Base-by-base conservation (phyloP, 2,329 filamentous ascomycete species). In the Catunica adiposa region DNA sequence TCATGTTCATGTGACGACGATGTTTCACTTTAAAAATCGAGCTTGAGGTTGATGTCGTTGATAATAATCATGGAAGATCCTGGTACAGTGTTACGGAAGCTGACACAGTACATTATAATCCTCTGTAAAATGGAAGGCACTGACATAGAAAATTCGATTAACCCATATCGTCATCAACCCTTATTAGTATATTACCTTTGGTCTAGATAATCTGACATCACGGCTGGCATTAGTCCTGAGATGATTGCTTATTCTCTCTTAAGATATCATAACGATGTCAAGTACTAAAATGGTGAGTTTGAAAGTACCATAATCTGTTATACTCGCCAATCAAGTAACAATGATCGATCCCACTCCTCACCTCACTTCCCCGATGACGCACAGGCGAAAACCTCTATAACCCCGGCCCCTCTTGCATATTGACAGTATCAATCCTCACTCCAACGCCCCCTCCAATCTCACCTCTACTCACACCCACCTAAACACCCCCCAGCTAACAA, bases 371-470 rank as follows among this genome's bases (percentile, higher is more conserved):
- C 3, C 17, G 1, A 44, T 17, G 40, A 44, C 40, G 40, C n/a
- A 44, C 40, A 44, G 40, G 40, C 40, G 40, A 44, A 44, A 44
- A 44, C 40, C 14, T 44, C 40, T 44, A 44, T 44, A 44, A 44
- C 40, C 40, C 40, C 40, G 40, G 40, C 29, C 29, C 29, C 29
- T 34, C 29, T 34, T 34, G 29, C 29, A 34, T 34, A 34, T n/a
- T n/a, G n/a, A n/a, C n/a, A n/a, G n/a, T n/a, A n/a, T n/a, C n/a
- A n/a, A n/a, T n/a, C n/a, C n/a, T n/a, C n/a, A n/a, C n/a, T n/a
- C n/a, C n/a, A n/a, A n/a, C n/a, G n/a, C n/a, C n/a, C 29, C 29
- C 29, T 44, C 40, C 5, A n/a, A 44, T n/a, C 3, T 44, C 20
- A 44, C 11, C 25, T 26, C 44, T 25, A 5, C 20, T 48, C 26